phyloP scores from a whole-genome alignment of 2,329 filamentous ascomycete species.

The Fusarium mexicanum region DNA sequence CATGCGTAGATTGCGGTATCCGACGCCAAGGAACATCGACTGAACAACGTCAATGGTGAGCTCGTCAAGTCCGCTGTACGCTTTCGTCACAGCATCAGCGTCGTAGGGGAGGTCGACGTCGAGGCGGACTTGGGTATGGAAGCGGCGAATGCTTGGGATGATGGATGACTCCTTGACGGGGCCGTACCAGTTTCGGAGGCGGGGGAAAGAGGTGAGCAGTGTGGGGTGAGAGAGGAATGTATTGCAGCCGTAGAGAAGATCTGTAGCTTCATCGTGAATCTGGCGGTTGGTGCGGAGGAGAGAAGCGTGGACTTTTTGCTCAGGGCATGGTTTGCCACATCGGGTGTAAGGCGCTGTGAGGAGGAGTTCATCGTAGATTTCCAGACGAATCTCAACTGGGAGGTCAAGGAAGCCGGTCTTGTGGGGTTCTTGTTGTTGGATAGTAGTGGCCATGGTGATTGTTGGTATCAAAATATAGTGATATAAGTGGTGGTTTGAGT shows the following conservation, averaged over 20 bases:
- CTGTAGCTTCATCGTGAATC: conserved; percentile 53
- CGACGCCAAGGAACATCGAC: conserved; percentile 51
- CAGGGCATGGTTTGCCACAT: conserved; percentile 28
- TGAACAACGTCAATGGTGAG: conserved; percentile 54
- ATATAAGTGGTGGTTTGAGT: not conserved
- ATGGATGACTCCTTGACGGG: conserved; percentile 46
- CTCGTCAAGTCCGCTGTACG: conserved; percentile 52
- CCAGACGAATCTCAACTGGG: conserved; percentile 57
- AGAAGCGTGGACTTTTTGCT: conserved; percentile 46
- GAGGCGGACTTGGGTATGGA: conserved; percentile 53
- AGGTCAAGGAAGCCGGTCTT: conserved; percentile 51
- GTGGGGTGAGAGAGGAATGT: conserved; percentile 55
- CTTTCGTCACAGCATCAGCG: conserved; percentile 42
- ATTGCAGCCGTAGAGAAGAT: conserved; percentile 56
- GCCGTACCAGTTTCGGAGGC: conserved; percentile 48
- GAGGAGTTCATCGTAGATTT: conserved; percentile 58
- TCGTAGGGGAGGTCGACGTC: conserved; percentile 52
- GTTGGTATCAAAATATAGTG: not conserved
- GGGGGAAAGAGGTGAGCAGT: conserved; percentile 54
- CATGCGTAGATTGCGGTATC: conserved; percentile 50
- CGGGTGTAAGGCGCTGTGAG: conserved; percentile 46
- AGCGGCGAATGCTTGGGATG: conserved; percentile 50
- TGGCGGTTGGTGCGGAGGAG: conserved; percentile 55
- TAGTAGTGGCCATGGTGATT: conserved; percentile 35
- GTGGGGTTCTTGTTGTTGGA: conserved; percentile 27